Base-by-base conservation (phyloP, 306 rosid species). In the Inga leiocalycina region DNA sequence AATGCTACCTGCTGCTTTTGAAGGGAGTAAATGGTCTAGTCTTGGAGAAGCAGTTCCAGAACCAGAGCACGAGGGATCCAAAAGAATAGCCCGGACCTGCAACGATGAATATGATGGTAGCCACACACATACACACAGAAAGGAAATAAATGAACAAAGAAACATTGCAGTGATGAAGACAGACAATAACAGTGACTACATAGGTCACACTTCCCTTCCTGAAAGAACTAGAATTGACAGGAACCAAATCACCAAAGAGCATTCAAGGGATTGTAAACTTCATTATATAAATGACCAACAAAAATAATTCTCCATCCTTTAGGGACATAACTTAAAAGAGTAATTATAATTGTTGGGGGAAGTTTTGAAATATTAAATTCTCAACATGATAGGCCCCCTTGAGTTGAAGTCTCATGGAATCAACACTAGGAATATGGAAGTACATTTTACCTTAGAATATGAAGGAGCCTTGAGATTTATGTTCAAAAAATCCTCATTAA, bases 21-120 rank as follows among this genome's bases (percentile, higher is more conserved):
- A 96, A 14, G 98, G 99, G 51, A 96, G 98, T 48, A 96, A 85
- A 87, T 96, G 92, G 78, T 96, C 97, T 67, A 94, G 84, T 89
- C 99, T 90, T 78, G 87, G 85, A 84, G 94, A 86, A 15, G 94
- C 90, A 68, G 91, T 89, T 76, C 95, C 95, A 41, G 95, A 91
- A 39, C 93, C 91, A 68, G 93, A 89, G 89, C 95, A 91, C 30
- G 93, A 88, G 82, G 93, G 95, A 87, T 91, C 95, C 82, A 89
- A 80, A 77, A 93, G 99, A 82, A 95, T 92, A 74, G 96, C 99
- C 15, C 85, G 87, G 61, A 92, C 79, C 99, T 93, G 86, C 75
- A 54, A 71, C 45, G 65, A 52, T 37, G 79, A 76, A 80, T 84
- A 67, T 49, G 34, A 76, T 30, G 5, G 76, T 74, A 43, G 72